Percentiles rank a stretch among this genome's conserved stretches.
phyloP scores from a whole-genome alignment of 768 basidiomycete genomes.

The Suillus subaureus region DNA sequence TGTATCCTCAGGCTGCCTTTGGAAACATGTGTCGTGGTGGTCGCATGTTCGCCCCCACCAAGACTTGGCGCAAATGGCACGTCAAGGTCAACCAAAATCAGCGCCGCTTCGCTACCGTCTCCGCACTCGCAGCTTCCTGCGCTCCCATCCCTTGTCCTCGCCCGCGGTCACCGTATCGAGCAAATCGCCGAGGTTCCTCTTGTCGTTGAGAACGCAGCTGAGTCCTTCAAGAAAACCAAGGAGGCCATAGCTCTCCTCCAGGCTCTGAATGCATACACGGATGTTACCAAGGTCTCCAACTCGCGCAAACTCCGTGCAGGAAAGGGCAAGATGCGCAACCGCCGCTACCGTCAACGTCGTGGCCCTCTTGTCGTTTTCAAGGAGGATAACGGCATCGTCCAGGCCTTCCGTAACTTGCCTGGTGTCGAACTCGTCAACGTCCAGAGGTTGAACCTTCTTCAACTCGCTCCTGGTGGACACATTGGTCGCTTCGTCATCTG shows the following conservation, averaged over 20 bases:
- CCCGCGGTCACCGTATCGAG: conserved; percentile 99
- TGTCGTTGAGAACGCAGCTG: conserved; percentile 76
- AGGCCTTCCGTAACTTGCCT: conserved; percentile 98
- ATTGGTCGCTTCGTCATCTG: conserved; percentile 99
- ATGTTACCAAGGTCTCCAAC: conserved; percentile 97
- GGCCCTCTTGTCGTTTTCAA: conserved; percentile 97
- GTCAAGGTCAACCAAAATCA: conserved; percentile 99
- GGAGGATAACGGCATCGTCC: conserved; percentile 96
- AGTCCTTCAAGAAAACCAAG: conserved; percentile 95
- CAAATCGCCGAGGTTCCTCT: conserved; percentile 95
- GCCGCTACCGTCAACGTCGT: conserved; percentile 94
- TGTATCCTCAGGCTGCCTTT: conserved; percentile 79
- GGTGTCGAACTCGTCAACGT: conserved; percentile 98
- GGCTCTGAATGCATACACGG: conserved; percentile 83
- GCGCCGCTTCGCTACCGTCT: conserved; percentile 96
- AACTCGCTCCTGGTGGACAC: conserved; percentile 99
- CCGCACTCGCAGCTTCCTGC: conserved; percentile 97
- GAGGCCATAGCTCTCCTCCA: conserved; percentile 95
- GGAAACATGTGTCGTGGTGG: conserved; percentile 99
- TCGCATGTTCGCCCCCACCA: conserved; percentile 99
- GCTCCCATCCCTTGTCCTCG: conserved; percentile 93
- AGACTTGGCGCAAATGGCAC: conserved; percentile 99
- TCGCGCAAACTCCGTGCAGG: conserved; percentile 96
- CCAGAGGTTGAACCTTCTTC: conserved; percentile 91
- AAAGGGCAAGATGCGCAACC: conserved; percentile 96